Conservation (phyloP, 1,139 yeast species). For the Pichia sorboxylosa region DNA sequence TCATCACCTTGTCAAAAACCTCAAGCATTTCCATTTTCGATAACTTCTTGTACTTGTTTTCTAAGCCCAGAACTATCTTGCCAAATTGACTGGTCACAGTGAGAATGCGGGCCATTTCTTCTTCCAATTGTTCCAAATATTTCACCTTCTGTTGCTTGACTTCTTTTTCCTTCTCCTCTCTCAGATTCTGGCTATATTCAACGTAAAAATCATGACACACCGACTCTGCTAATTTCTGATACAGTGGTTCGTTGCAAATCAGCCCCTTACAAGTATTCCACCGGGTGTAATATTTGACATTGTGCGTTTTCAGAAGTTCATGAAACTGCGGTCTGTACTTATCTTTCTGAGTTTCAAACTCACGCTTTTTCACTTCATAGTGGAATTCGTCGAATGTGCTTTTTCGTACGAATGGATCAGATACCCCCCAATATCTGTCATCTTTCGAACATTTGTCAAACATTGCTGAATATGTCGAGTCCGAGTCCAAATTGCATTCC, state of each 20-base stretch:
- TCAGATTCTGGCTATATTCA: slow-evolving; percentile 36
- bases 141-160: slow-evolving; percentile 27
- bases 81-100: slow-evolving; percentile 20
- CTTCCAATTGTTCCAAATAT: slow-evolving; percentile 42
- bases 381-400: slow-evolving; percentile 55
- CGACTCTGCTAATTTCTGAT: slow-evolving; percentile 48
- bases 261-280: slow-evolving; percentile 50
- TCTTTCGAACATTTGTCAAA: slow-evolving; percentile 31
- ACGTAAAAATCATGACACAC: slow-evolving; percentile 42
- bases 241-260: slow-evolving; percentile 56
- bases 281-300: slow-evolving; percentile 46
- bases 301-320: slow-evolving; percentile 33
- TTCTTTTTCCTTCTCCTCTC: slow-evolving; percentile 28
- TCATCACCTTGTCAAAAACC: slow-evolving; percentile 39
- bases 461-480: not conserved
- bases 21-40: slow-evolving; percentile 49
- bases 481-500: not conserved
- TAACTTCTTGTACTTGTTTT: slow-evolving; percentile 36
- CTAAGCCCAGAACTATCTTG: slow-evolving; percentile 9
- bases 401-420: slow-evolving; percentile 51
- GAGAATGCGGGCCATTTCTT: slow-evolving; percentile 23
- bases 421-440: slow-evolving; percentile 59
- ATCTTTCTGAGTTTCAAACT: slow-evolving; percentile 42
- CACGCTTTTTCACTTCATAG: slow-evolving; percentile 41
- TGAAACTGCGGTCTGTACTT: slow-evolving; percentile 45